Evolutionary conservation across 1,139 yeast genomes (phyloP).

Genomic region (Candida sp.): DNA sequence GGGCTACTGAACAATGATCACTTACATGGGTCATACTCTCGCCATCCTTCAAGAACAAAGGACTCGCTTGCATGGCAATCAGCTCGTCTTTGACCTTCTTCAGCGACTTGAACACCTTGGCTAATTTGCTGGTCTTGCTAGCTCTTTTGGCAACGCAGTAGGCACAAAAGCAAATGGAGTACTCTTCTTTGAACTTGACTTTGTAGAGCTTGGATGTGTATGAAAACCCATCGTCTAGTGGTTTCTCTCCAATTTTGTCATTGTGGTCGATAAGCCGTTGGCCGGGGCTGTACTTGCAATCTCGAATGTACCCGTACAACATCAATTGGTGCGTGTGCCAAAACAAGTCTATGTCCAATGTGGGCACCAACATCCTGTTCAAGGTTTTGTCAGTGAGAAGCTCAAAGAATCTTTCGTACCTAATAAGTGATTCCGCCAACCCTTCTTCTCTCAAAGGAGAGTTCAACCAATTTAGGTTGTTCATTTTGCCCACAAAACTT

Average conservation of each 20-base stretch:
- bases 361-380: constrained; percentile 29
- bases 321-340: constrained; percentile 46
- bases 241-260: constrained; percentile 15
- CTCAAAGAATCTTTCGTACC: constrained; percentile 30
- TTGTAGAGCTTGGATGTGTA: constrained; percentile 16
- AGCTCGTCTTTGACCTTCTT: background rate
- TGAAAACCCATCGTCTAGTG: constrained; percentile 13
- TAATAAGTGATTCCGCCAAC: constrained; percentile 21
- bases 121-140: background rate
- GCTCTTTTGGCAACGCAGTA: constrained; percentile 11
- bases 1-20: background rate
- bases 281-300: constrained; percentile 15
- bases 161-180: constrained; percentile 18
- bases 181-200: constrained; percentile 12
- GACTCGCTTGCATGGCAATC: background rate
- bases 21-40: background rate
- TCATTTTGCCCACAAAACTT: constrained; percentile 33
- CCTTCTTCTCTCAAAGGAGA: constrained; percentile 23
- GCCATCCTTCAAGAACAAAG: background rate
- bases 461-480: constrained; percentile 30
- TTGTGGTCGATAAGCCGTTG: constrained; percentile 17
- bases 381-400: constrained; percentile 16
- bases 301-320: constrained; percentile 24
- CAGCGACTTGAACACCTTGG: background rate
- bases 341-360: constrained; percentile 40